These are phyloP conservation scores for Corynascus novoguineensis DNA, from an alignment of 495 filamentous ascomycete genomes.

Conservation along the genomic window DNA sequence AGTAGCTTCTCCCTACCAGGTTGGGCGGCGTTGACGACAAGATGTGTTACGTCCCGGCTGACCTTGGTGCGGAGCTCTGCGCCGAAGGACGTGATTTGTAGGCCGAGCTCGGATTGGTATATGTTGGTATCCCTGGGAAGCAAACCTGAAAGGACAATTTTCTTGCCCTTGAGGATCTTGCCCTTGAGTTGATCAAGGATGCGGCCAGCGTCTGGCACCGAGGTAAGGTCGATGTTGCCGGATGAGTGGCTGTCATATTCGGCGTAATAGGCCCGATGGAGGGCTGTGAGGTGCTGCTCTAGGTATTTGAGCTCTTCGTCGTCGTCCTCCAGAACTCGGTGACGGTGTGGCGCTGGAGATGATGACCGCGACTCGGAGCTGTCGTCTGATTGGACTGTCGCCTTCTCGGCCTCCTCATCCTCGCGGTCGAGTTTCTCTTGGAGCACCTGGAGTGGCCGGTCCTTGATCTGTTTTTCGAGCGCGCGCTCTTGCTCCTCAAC, in stretches of 20 bases:
- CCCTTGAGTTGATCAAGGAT: constrained; percentile 76
- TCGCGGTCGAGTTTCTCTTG: constrained; percentile 84
- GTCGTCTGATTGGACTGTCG: constrained; percentile 37
- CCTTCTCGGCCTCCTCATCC: constrained; percentile 58
- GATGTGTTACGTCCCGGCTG: constrained; percentile 42
- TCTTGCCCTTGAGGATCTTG: constrained; percentile 59
- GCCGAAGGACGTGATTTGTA: constrained; percentile 82
- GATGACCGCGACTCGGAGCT: constrained; percentile 29
- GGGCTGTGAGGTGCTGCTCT: constrained; percentile 61
- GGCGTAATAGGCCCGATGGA: constrained; percentile 77
- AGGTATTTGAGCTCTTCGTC: constrained; percentile 73
- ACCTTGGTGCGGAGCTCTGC: constrained; percentile 59
- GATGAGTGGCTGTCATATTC: constrained; percentile 54
- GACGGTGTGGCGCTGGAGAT: constrained; percentile 45
- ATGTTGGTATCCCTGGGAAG: constrained; percentile 75
- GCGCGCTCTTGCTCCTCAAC: constrained; percentile 75
- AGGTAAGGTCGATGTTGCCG: constrained; percentile 47
- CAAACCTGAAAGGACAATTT: constrained; percentile 82
- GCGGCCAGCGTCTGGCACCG: constrained; percentile 77
- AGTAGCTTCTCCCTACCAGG: constrained; percentile 87
- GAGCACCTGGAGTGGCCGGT: constrained; percentile 77
- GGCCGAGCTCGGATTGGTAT: constrained; percentile 67
- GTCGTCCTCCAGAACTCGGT: constrained; percentile 79
- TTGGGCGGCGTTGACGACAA: constrained; percentile 49
- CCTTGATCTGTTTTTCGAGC: constrained; percentile 80